A percentile compares a stretch with the other conserved stretches of the same genome.
Evolutionary conservation across 495 filamentous ascomycete species (phyloP).

Genomic region (Stereocaulon alpinum): DNA sequence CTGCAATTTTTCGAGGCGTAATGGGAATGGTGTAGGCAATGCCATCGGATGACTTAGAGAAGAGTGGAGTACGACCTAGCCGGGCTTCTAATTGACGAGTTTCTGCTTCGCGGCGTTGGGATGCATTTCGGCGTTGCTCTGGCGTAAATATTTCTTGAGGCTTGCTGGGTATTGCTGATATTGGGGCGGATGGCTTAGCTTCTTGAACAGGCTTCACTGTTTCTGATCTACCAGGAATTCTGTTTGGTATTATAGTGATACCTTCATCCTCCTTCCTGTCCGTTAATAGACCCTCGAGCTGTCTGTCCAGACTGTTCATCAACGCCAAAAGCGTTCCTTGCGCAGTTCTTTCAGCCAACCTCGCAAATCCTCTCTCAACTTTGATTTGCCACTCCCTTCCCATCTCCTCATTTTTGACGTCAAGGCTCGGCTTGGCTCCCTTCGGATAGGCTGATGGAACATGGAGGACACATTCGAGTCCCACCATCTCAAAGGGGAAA

Average conservation of each 20-base stretch:
- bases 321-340: constrained; percentile 54
- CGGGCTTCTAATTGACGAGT: constrained; percentile 68
- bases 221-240: constrained; percentile 17
- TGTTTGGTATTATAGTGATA: constrained; percentile 66
- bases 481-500: constrained; percentile 65
- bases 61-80: constrained; percentile 58
- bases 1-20: constrained; percentile 50
- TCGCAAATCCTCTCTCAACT: constrained; percentile 68
- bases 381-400: constrained; percentile 72
- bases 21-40: constrained; percentile 63
- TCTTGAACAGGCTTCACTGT: constrained; percentile 5
- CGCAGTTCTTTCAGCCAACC: constrained; percentile 44
- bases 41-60: constrained; percentile 61
- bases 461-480: constrained; percentile 59
- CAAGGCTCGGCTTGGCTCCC: constrained; percentile 43
- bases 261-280: constrained; percentile 60
- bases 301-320: constrained; percentile 62
- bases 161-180: constrained; percentile 12
- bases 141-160: constrained; percentile 31
- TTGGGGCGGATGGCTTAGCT: background rate
- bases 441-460: constrained; percentile 56
- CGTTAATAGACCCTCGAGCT: constrained; percentile 61
- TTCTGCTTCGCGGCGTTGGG: constrained; percentile 52
- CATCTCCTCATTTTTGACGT: constrained; percentile 66
- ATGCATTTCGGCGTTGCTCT: constrained; percentile 52